Conservation (phyloP, 306 rosid species). For the Herpetospermum pedunculosum region DNA sequence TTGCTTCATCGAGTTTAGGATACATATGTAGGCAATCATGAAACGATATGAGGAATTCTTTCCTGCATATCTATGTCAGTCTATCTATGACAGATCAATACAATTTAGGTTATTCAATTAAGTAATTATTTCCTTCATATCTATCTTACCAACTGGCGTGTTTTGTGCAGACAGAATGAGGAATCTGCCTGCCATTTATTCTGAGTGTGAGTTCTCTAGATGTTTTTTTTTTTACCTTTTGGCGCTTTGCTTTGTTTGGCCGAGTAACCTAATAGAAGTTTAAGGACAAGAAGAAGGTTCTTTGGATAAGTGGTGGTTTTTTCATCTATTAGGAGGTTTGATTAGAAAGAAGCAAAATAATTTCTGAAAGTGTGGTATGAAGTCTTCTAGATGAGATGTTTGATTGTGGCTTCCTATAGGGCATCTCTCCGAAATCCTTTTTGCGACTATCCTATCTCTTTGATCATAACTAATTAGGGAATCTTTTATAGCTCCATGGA, state of each 20-base stretch:
- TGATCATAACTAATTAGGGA: not conserved
- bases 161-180: not conserved
- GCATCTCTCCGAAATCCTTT: not conserved
- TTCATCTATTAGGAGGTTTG: not conserved
- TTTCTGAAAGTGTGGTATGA: not conserved
- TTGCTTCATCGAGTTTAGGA: not conserved
- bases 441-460: not conserved
- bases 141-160: not conserved
- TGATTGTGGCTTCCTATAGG: not conserved
- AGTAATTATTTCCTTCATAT: not conserved
- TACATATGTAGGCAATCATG: not conserved
- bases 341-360: not conserved
- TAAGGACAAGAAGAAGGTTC: not conserved
- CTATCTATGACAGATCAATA: not conserved
- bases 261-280: not conserved
- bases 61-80: not conserved
- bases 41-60: not conserved
- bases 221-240: not conserved
- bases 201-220: not conserved
- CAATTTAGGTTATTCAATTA: not conserved
- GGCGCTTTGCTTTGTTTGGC: not conserved
- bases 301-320: not conserved
- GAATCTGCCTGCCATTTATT: not conserved
- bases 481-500: not conserved
- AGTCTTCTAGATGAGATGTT: not conserved